Percentiles rank a stretch among this genome's conserved stretches.
Evolutionary conservation across 441 rosid species (phyloP).

Genomic region (Flueggea neowawraea): DNA sequence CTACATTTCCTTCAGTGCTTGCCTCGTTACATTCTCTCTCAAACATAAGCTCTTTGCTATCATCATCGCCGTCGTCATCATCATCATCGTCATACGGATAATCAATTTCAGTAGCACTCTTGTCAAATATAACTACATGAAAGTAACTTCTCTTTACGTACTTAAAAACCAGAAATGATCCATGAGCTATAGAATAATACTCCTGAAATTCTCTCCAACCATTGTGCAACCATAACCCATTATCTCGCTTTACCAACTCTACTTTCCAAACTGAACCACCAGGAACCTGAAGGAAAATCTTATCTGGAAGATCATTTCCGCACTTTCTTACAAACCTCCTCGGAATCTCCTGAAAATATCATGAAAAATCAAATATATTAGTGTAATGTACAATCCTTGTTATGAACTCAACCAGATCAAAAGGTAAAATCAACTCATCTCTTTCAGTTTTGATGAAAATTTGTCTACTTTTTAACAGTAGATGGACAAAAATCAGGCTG

Average conservation of each 20-base stretch:
- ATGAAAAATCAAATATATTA: background rate
- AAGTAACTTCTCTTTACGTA: conserved; percentile 19
- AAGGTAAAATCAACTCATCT: no score
- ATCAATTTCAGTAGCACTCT: conserved; percentile 21
- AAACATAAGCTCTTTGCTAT: background rate
- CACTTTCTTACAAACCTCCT: conserved; percentile 12
- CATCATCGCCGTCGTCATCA: background rate
- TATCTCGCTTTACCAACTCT: conserved; percentile 10
- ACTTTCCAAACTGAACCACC: conserved; percentile 23
- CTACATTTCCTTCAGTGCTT: background rate
- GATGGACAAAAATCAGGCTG: no score
- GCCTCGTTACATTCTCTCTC: background rate
- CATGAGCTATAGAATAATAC: no score
- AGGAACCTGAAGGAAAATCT: conserved; percentile 19
- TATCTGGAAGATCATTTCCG: conserved; percentile 15
- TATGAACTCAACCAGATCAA: background rate
- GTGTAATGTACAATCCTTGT: background rate
- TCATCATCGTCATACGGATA: conserved; percentile 9
- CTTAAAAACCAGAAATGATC: conserved; percentile 14
- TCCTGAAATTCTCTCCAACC: background rate
- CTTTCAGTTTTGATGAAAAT: no score
- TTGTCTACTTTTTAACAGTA: no score
- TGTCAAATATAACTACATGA: conserved; percentile 27
- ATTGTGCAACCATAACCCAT: conserved; percentile 19
- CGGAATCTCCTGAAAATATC: conserved; percentile 16